Evolutionary conservation across 306 rosid genomes (phyloP).

Genomic region (Castanea crenata): DNA sequence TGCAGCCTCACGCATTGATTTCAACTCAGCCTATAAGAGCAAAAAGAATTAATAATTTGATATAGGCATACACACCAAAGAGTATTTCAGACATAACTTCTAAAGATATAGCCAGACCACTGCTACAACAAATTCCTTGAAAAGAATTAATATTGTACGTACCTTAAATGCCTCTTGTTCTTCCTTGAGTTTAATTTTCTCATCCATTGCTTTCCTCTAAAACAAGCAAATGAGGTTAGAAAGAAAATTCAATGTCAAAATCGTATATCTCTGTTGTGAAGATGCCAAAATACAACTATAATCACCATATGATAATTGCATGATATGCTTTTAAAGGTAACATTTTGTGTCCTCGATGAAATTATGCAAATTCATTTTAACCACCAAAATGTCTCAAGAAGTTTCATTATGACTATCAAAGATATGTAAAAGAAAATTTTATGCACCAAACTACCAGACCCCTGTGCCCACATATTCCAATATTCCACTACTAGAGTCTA

Average conservation of each 20-base stretch:
- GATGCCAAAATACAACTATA: neutral
- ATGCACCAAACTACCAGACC: neutral
- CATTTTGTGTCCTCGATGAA: too few relatives aligned
- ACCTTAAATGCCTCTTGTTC: constrained; percentile 81
- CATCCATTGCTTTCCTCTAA: constrained; percentile 83
- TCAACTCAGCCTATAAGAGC: constrained; percentile 63
- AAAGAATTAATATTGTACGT: neutral
- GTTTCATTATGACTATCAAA: neutral
- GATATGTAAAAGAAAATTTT: neutral
- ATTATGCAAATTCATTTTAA: neutral
- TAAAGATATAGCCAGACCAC: constrained; percentile 10
- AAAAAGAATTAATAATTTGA: constrained; percentile 1
- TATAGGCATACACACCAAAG: constrained; percentile 7
- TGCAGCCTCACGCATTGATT: constrained; percentile 86
- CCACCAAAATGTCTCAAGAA: neutral
- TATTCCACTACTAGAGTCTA: neutral
- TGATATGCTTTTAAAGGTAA: neutral
- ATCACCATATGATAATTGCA: neutral
- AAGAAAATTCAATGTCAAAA: constrained; percentile 4
- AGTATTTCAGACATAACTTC: neutral
- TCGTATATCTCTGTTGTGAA: neutral
- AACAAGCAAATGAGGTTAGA: constrained; percentile 29
- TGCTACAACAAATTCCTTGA: constrained; percentile 1
- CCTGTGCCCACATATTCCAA: neutral
- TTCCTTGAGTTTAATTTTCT: constrained; percentile 76